phyloP scores from a whole-genome alignment of 2,329 filamentous ascomycete genomes.

The Falciphora oryzae region DNA sequence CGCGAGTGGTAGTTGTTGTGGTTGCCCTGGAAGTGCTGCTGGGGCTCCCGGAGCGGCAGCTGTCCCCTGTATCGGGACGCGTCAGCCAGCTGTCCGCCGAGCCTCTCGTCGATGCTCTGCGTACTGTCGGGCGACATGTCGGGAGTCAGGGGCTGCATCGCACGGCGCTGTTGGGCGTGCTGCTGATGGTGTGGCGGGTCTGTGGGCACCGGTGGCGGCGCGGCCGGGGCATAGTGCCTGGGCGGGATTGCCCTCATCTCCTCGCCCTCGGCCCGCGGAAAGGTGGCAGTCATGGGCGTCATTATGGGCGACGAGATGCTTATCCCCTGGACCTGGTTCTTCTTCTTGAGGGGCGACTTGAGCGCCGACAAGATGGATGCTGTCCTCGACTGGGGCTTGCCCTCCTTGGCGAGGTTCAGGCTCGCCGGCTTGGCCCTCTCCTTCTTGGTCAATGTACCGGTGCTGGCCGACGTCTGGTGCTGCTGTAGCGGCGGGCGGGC shows the following conservation, averaged over 20 bases:
- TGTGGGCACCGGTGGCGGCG: conserved; percentile 50
- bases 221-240: conserved; percentile 50
- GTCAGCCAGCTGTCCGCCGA: conserved; percentile 33
- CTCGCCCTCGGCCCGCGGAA: conserved; percentile 47
- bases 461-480: conserved; percentile 18
- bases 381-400: conserved; percentile 49
- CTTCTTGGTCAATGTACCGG: conserved; percentile 36
- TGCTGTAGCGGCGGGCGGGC: conserved; percentile 20
- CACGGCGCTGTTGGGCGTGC: conserved; percentile 20
- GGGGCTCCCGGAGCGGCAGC: conserved; percentile 10
- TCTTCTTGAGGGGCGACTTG: conserved; percentile 51
- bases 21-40: conserved; percentile 13
- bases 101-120: conserved; percentile 51
- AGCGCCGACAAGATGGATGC: conserved; percentile 57
- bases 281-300: conserved; percentile 56
- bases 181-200: conserved; percentile 35
- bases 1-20: conserved; percentile 27
- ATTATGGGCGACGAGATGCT: conserved; percentile 61
- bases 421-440: conserved; percentile 40
- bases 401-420: conserved; percentile 41
- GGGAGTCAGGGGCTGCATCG: conserved; percentile 38
- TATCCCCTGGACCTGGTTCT: conserved; percentile 45
- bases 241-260: conserved; percentile 54
- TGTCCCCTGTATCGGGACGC: conserved; percentile 8
- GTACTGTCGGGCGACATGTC: conserved; percentile 42